Evolutionary conservation across 768 basidiomycete species (phyloP).

Genomic region (Hericium rajendrae): DNA sequence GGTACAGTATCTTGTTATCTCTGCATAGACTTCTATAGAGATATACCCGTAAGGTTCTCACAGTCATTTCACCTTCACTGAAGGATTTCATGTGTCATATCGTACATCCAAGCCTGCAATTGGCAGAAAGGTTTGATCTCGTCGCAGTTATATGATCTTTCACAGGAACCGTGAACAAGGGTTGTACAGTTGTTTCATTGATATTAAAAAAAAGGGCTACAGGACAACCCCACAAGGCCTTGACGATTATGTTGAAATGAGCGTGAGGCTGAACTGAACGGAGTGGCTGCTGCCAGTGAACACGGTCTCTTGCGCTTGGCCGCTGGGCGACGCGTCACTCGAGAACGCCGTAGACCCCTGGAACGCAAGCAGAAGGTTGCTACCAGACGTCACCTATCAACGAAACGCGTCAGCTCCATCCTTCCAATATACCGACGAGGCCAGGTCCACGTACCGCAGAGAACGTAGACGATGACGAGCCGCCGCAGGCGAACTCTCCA

Average conservation of each 20-base stretch:
- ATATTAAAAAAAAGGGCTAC: too few relatives aligned
- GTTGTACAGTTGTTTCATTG: too few relatives aligned
- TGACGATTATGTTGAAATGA: conserved; percentile 14
- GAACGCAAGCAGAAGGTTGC: conserved; percentile 38
- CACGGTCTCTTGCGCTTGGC: conserved; percentile 29
- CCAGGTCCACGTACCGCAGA: conserved; percentile 36
- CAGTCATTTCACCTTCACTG: too few relatives aligned
- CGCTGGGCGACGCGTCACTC: conserved; percentile 43
- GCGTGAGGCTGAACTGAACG: conserved; percentile 18
- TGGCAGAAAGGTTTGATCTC: too few relatives aligned
- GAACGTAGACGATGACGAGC: conserved; percentile 27
- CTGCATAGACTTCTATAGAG: too few relatives aligned
- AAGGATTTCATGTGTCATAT: too few relatives aligned
- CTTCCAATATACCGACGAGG: background rate
- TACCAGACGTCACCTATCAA: conserved; percentile 36
- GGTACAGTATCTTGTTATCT: too few relatives aligned
- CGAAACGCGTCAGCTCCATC: background rate
- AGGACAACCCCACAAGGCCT: too few relatives aligned
- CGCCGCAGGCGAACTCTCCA: conserved; percentile 8
- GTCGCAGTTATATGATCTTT: too few relatives aligned
- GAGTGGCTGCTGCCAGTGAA: conserved; percentile 21
- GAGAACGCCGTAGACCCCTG: conserved; percentile 41
- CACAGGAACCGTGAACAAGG: too few relatives aligned
- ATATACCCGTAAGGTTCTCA: too few relatives aligned
- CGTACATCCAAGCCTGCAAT: too few relatives aligned